phyloP scores from a whole-genome alignment of 352 stramenopile genomes.

The Globisporangium takayamanum region DNA sequence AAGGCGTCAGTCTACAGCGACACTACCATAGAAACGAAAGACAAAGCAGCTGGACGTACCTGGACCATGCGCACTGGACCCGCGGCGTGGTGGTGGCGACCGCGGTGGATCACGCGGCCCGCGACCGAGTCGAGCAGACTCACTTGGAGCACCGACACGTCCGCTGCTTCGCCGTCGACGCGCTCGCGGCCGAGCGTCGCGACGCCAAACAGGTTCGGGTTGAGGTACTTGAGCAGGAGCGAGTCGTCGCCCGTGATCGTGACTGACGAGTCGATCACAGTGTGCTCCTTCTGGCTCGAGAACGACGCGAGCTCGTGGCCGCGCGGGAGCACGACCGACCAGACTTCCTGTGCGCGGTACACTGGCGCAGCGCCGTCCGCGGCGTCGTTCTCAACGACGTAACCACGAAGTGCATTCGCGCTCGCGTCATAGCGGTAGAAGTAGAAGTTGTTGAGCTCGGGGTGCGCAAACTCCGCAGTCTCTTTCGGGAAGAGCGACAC shows the following conservation, averaged over 20 bases:
- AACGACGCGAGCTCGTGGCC: constrained; percentile 51
- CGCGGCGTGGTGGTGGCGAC: constrained; percentile 76
- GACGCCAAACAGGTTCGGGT: constrained; percentile 93
- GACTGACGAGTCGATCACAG: constrained; percentile 67
- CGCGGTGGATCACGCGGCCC: constrained; percentile 90
- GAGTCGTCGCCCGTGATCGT: constrained; percentile 93
- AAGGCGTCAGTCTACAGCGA: neutral
- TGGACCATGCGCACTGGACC: constrained; percentile 63
- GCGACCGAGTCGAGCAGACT: constrained; percentile 94
- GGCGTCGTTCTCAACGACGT: constrained; percentile 35
- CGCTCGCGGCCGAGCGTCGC: constrained; percentile 71
- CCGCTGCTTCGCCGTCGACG: constrained; percentile 24
- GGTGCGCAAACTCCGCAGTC: constrained; percentile 29
- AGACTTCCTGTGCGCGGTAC: constrained; percentile 49
- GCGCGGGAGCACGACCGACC: constrained; percentile 60
- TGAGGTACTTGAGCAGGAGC: constrained; percentile 97
- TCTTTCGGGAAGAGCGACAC: constrained; percentile 56
- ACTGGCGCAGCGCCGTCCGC: constrained; percentile 6
- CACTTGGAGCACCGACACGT: constrained; percentile 67
- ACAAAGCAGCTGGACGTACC: constrained; percentile 20
- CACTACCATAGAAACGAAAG: neutral
- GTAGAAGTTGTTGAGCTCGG: constrained; percentile 68
- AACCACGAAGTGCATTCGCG: constrained; percentile 46
- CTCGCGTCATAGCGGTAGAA: constrained; percentile 66
- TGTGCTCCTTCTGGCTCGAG: constrained; percentile 52